Percentiles rank a stretch among this genome's conserved stretches.
phyloP scores from a whole-genome alignment of 2,329 filamentous ascomycete genomes.

The Aspergillus sp. region DNA sequence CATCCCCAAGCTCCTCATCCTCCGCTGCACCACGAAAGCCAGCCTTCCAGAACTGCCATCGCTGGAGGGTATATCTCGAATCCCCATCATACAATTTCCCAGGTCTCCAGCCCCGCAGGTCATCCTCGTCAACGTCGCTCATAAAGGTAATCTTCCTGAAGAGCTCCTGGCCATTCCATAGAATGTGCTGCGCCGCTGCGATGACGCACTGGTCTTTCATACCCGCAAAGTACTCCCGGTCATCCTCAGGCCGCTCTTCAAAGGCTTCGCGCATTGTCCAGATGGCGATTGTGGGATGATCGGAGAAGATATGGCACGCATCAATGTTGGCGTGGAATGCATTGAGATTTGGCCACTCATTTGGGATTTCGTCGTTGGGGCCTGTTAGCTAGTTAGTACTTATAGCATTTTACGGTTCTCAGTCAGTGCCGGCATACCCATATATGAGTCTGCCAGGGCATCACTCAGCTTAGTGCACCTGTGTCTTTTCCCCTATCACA shows the following conservation, averaged over 20 bases:
- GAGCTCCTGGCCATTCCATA: slow-evolving; percentile 5
- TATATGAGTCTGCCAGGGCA: no score
- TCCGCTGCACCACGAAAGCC: background rate
- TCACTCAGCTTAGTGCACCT: background rate
- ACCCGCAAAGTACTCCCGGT: background rate
- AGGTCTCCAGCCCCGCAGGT: background rate
- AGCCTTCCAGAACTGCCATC: slow-evolving; percentile 1
- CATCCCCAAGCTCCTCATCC: background rate
- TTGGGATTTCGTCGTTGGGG: background rate
- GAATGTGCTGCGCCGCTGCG: slow-evolving; percentile 10
- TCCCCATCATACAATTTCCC: background rate
- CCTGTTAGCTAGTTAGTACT: background rate
- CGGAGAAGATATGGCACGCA: background rate
- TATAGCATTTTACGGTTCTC: no score
- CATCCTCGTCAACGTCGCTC: background rate
- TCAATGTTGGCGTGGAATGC: background rate
- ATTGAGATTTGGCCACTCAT: background rate
- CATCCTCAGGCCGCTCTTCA: background rate
- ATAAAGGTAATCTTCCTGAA: background rate
- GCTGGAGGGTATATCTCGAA: background rate
- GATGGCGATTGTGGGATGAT: background rate
- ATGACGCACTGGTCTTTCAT: background rate
- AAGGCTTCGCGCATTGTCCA: slow-evolving; percentile 6
- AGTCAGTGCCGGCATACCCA: background rate
- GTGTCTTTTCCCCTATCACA: background rate